These are phyloP conservation scores for Magnaporthiopsis poae DNA, from an alignment of 2,329 filamentous ascomycete species.

Conservation along the genomic window DNA sequence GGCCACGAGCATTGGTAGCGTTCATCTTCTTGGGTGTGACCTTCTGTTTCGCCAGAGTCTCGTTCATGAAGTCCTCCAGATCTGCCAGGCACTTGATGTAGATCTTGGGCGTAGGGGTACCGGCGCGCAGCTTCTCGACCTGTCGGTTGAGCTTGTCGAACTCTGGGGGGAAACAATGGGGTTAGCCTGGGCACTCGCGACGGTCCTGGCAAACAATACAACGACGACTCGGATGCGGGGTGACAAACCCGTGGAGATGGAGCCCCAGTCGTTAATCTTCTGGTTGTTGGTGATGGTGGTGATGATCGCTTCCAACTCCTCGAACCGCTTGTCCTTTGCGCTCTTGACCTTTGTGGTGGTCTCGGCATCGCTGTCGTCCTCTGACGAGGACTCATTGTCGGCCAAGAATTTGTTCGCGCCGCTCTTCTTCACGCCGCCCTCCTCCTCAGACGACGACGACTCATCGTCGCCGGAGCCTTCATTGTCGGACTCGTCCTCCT, in stretches of 20 bases:
- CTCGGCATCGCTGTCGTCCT: slow-evolving; percentile 77
- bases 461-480: slow-evolving; percentile 40
- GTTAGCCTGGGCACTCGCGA: slow-evolving; percentile 11
- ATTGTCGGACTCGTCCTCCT: slow-evolving; percentile 38
- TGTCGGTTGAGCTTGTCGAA: slow-evolving; percentile 91
- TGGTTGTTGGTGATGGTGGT: slow-evolving; percentile 89
- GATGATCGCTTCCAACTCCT: slow-evolving; percentile 84
- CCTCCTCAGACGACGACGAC: slow-evolving; percentile 49
- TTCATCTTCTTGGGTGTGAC: slow-evolving; percentile 98
- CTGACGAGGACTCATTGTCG: slow-evolving; percentile 55
- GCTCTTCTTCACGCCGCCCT: slow-evolving; percentile 53
- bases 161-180: slow-evolving; percentile 41
- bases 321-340: slow-evolving; percentile 92
- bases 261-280: slow-evolving; percentile 96
- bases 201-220: background rate
- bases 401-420: slow-evolving; percentile 80
- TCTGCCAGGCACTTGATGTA: slow-evolving; percentile 92
- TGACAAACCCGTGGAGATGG: slow-evolving; percentile 74
- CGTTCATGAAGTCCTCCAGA: slow-evolving; percentile 87
- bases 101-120: slow-evolving; percentile 72
- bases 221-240: background rate
- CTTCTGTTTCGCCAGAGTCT: slow-evolving; percentile 91
- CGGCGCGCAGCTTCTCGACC: slow-evolving; percentile 60
- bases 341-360: slow-evolving; percentile 82
- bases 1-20: slow-evolving; percentile 80